phyloP scores from a whole-genome alignment of 768 basidiomycete species.

The Megacollybia marginata region DNA sequence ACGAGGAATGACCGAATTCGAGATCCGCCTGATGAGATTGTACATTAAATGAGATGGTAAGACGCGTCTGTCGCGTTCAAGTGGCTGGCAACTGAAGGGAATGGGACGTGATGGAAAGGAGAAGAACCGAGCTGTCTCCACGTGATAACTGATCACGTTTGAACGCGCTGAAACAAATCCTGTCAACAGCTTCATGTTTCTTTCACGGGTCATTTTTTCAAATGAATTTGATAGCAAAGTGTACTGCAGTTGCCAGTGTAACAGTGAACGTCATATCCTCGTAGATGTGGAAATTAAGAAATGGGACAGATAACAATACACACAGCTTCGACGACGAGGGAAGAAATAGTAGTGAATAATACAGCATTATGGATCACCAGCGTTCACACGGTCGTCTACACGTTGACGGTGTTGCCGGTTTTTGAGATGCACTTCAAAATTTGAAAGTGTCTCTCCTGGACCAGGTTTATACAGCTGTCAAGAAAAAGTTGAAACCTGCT shows the following conservation, averaged over 20 bases:
- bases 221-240: no score
- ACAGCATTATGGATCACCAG: conserved; percentile 11
- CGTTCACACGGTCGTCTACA: conserved; percentile 51
- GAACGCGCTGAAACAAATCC: no score
- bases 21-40: neutral
- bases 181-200: no score
- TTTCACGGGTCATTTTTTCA: no score
- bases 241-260: no score
- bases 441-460: conserved; percentile 75
- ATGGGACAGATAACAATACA: conserved; percentile 28
- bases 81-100: neutral
- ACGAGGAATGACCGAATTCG: conserved; percentile 32
- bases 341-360: conserved; percentile 3
- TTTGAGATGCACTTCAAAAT: conserved; percentile 90
- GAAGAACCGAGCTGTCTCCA: no score
- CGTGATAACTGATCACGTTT: no score
- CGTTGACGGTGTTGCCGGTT: conserved; percentile 74
- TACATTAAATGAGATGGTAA: neutral
- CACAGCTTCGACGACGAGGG: conserved; percentile 5
- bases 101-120: neutral
- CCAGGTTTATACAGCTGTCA: conserved; percentile 83
- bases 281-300: conserved; percentile 8
- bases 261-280: no score
- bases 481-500: neutral
- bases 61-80: neutral